These are phyloP conservation scores for Penicillium sp. DNA, from an alignment of 2,329 filamentous ascomycete species.

Conservation along the genomic window DNA sequence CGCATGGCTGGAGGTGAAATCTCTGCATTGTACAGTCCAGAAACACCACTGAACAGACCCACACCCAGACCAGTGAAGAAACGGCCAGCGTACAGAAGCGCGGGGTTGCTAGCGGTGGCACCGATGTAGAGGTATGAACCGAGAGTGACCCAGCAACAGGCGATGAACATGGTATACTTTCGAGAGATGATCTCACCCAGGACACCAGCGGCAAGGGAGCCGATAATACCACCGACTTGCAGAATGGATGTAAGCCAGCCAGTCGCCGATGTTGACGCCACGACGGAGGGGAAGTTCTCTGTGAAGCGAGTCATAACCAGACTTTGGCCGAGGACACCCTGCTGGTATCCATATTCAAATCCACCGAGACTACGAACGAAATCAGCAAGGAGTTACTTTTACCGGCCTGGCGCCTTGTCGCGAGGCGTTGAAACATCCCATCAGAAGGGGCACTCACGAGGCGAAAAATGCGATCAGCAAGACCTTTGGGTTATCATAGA, in stretches of 20 bases:
- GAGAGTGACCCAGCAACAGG: constrained; percentile 44
- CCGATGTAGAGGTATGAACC: constrained; percentile 35
- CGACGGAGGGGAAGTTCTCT: constrained; percentile 41
- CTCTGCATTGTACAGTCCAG: constrained; percentile 49
- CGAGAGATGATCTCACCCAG: constrained; percentile 48
- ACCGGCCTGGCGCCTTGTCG: too few species aligned
- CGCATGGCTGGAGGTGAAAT: constrained; percentile 34
- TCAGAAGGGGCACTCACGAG: constrained; percentile 23
- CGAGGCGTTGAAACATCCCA: constrained; percentile 1
- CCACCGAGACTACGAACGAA: constrained; percentile 35
- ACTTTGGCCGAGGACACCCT: constrained; percentile 39
- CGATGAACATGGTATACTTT: constrained; percentile 49
- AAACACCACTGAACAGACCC: constrained; percentile 30
- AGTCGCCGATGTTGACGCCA: constrained; percentile 34
- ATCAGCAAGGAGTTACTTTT: constrained; percentile 1
- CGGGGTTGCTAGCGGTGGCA: constrained; percentile 19
- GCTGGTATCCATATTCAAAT: constrained; percentile 47
- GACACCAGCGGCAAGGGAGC: constrained; percentile 40
- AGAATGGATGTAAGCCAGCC: constrained; percentile 48
- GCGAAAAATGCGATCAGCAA: constrained; percentile 49
- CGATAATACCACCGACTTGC: constrained; percentile 45
- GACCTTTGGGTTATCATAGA: constrained; percentile 42
- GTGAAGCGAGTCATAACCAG: constrained; percentile 48
- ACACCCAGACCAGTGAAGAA: constrained; percentile 30
- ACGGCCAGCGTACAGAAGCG: constrained; percentile 23